These are phyloP conservation scores for Penicillium italicum DNA, from an alignment of 2,329 filamentous ascomycete species.

Conservation along the genomic window DNA sequence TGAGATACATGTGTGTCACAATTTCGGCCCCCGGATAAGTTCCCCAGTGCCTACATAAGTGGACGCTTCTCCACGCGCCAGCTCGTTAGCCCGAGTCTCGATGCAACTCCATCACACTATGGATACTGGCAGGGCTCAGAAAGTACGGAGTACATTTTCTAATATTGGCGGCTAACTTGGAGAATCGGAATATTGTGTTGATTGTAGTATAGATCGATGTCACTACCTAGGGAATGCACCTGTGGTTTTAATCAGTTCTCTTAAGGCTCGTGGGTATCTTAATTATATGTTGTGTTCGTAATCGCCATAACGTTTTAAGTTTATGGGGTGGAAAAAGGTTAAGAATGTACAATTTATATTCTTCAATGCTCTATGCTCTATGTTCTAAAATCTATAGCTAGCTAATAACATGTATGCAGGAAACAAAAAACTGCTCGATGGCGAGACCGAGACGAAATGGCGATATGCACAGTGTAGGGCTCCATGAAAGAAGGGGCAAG, in stretches of 20 bases:
- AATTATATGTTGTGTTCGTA: neutral
- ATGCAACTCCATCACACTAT: constrained; percentile 1
- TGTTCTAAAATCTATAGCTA: neutral
- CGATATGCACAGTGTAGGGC: neutral
- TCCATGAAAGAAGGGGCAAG: neutral
- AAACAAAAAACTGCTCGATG: neutral
- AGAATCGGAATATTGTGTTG: neutral
- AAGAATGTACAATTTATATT: neutral
- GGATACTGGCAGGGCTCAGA: neutral
- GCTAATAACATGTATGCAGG: neutral
- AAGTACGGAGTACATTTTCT: neutral
- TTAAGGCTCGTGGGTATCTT: neutral
- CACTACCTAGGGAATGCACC: neutral
- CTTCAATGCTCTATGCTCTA: neutral
- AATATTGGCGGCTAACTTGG: neutral
- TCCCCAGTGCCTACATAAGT: neutral
- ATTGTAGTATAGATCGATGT: neutral
- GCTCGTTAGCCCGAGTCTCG: neutral
- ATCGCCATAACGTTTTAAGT: neutral
- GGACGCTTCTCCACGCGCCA: neutral
- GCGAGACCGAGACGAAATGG: neutral
- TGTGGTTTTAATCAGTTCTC: neutral
- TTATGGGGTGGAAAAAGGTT: too few species aligned
- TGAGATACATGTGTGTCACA: neutral
- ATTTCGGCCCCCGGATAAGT: neutral